These are phyloP conservation scores for Cyclotella distinguenda DNA, from an alignment of 108 stramenopile genomes.

Conservation along the genomic window DNA sequence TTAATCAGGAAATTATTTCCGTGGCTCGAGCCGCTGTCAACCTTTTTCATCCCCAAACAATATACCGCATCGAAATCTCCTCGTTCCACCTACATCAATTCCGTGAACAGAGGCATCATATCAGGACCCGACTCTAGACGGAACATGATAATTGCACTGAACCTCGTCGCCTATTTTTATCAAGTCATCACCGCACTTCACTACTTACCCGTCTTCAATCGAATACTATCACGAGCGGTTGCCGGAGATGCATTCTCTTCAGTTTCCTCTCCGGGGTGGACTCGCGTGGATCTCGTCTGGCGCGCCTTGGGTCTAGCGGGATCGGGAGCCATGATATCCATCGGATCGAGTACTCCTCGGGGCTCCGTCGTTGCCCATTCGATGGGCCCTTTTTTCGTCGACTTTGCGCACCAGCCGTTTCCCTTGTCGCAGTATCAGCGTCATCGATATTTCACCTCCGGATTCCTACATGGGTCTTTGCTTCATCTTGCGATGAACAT, in stretches of 20 bases:
- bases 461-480: conserved; percentile 69
- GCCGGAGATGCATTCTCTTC: conserved; percentile 33
- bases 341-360: conserved; percentile 20
- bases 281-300: conserved; percentile 24
- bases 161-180: conserved; percentile 55
- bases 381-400: conserved; percentile 54
- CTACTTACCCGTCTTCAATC: conserved; percentile 48
- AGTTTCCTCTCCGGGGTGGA: conserved; percentile 39
- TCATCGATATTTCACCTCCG: conserved; percentile 73
- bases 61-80: conserved; percentile 5
- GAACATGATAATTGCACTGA: conserved; percentile 41
- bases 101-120: not conserved
- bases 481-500: conserved; percentile 69
- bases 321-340: conserved; percentile 29
- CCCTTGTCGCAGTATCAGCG: conserved; percentile 52
- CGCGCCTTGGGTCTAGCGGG: conserved; percentile 35
- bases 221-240: conserved; percentile 51
- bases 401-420: conserved; percentile 55
- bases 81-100: not conserved
- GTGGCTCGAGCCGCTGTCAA: conserved; percentile 25
- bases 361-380: conserved; percentile 41
- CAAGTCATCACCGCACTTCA: conserved; percentile 61
- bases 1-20: conserved; percentile 21
- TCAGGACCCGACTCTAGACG: conserved; percentile 29
- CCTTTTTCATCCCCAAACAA: conserved; percentile 25